Evolutionary conservation across 2,329 filamentous ascomycete genomes (phyloP), one percentile per base, ranked within the genome.

Genomic region (Didymella arachidicola): DNA sequence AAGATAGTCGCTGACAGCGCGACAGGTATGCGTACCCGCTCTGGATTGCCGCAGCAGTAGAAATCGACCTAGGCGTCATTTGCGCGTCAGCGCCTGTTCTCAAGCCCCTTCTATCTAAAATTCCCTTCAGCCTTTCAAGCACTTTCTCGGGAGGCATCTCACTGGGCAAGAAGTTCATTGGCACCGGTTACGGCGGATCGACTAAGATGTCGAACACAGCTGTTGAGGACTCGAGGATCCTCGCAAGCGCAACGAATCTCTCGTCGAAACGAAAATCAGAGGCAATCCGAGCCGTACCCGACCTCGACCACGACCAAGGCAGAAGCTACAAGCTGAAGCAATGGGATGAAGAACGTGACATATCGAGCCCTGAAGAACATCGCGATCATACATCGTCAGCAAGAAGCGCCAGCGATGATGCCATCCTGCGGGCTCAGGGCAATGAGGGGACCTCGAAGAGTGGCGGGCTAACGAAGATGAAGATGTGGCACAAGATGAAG

Each of bases 1-100:
- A 22, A 22, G 8, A 25, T 16, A 0, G n/a, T 12, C 5, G 27
- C 30, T 53, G 12, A 58, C n/a, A 7, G 7, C 2, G 6, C 1
- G 2, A 11, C 39, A 58, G 55, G 55, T 58, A 73, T 52, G 71
- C 77, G 4, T 81, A 79, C 68, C 78, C 78, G 6, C 66, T 82
- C 0, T 82, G 79, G 78, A 81, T 82, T n/a, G 74, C 74, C 42
- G 79, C 79, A 4, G 76, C 78, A 0, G 75, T 82, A 2, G 80
- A 82, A 62, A 78, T 81, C 8, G 79, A 82, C 57, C 59, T 82
- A 7, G 79, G 78, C 10, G 75, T 82, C n/a, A 74, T 75, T 26
- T 75, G 71, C 46, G 71, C 72, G 18, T 72, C 68, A 8, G 70
- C 69, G 1, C 72, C 71, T n/a, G 69, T 72, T 7, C 64, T 74